Evolutionary conservation across 345 rosid genomes (phyloP).

Genomic region (Balakata baccata): DNA sequence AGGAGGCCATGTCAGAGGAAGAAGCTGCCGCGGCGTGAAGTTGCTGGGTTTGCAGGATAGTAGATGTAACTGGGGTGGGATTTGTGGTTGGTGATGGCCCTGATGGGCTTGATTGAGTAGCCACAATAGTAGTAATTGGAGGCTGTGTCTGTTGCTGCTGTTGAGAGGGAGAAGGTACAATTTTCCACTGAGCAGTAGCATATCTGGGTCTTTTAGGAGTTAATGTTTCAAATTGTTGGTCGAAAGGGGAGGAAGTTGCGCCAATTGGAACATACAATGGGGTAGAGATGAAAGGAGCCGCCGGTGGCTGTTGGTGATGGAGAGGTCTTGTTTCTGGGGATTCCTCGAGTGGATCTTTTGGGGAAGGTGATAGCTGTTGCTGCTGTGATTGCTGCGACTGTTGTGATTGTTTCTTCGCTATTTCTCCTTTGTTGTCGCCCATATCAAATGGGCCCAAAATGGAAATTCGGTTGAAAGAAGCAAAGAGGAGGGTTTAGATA

Average conservation of each 20-base stretch:
- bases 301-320: constrained; percentile 29
- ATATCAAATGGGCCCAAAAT: constrained; percentile 34
- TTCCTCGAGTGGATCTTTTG: constrained; percentile 50
- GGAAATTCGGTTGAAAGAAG: not conserved
- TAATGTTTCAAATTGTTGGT: constrained; percentile 46
- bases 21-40: constrained; percentile 40
- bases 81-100: constrained; percentile 49
- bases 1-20: constrained; percentile 80
- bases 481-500: constrained; percentile 5
- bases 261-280: constrained; percentile 54
- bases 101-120: constrained; percentile 45
- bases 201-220: constrained; percentile 77
- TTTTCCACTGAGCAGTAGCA: constrained; percentile 68
- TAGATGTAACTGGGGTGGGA: constrained; percentile 14
- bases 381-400: constrained; percentile 2
- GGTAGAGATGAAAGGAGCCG: constrained; percentile 45
- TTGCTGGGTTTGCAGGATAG: constrained; percentile 18
- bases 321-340: constrained; percentile 38
- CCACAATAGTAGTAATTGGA: constrained; percentile 23
- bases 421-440: constrained; percentile 59
- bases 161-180: constrained; percentile 56
- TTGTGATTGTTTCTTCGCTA: constrained; percentile 48
- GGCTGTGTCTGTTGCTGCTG: constrained; percentile 32
- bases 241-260: constrained; percentile 48
- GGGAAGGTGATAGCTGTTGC: constrained; percentile 39